Base-by-base conservation (phyloP, 1,284 basidiomycete species). In the Ustilago curta region DNA sequence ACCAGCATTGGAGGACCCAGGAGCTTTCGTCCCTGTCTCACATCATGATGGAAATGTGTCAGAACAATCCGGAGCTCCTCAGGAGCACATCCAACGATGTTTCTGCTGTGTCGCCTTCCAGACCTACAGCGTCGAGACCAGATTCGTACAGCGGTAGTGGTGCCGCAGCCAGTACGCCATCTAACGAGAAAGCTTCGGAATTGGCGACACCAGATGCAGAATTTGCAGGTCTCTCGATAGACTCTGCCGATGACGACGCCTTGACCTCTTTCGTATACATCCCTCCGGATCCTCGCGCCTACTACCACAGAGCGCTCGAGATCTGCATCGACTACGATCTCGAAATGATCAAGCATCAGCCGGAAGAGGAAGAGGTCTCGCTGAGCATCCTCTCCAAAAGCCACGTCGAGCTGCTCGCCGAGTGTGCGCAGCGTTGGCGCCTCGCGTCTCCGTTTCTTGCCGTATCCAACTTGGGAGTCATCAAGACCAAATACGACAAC, bases 311-410 rank as follows among this genome's bases (percentile, higher is more conserved):
- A 8, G 88, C 98, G 4, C 88, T 98, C 27, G 91, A 93, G 79
- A 87, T 90, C 56, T 96, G 95, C 82, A 89, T 99, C 48, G 88
- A 92, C 37, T 88, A 89, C 45, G 97, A 99, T 85, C 87, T 99
- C 53, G 93, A 95, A 81, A 89, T 91, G 39, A 95, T 99, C 91
- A 88, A 92, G 64, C 91, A 92, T 48, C 91, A 97, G 37, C 92
- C 94, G 35, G 96, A 97, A 77, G 93, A 95, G 78, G 94, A 98
- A 77, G 95, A 99, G 86, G 96, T 99, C 4, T 94, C 94, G 1
- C 87, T 99, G 32, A 93, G 93, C 11, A 98, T 99, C 60, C 86
- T 99, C n/a, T 94, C 93, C 0, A 82, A 89, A 0, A 83, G 88
- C 18, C 94, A 98, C 83, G 88, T 93, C 47, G 91, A 93, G 61